phyloP scores from a whole-genome alignment of 208 protist species.

The Trypanosoma boissoni region DNA sequence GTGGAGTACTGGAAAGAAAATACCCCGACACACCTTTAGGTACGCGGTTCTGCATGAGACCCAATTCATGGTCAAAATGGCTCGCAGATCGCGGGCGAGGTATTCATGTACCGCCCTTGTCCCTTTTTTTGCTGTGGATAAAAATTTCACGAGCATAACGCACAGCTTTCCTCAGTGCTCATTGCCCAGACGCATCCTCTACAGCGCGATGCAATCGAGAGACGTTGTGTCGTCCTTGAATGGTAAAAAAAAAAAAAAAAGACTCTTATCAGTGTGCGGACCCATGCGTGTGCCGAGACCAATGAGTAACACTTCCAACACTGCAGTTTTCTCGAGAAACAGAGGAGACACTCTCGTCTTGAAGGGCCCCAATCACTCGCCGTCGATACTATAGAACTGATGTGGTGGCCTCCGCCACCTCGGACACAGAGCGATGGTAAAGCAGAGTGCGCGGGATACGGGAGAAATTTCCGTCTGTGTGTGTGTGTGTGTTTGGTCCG shows the following conservation, averaged over 20 bases:
- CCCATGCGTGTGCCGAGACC: conserved; percentile 94
- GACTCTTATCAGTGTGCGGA: conserved; percentile 78
- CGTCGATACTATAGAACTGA: too few relatives aligned
- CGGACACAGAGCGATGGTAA: conserved; percentile 40
- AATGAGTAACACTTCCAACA: conserved; percentile 98
- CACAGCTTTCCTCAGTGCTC: conserved; percentile 84
- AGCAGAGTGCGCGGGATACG: conserved; percentile 42
- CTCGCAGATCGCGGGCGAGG: conserved; percentile 49
- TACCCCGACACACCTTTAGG: conserved; percentile 75
- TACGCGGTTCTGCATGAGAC: conserved; percentile 86
- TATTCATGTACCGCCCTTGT: conserved; percentile 73
- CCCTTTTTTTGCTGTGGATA: conserved; percentile 96
- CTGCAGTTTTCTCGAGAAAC: conserved; percentile 86
- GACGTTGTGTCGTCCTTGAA: conserved; percentile 95
- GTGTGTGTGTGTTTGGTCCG: conserved; percentile 58
- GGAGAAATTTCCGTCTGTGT: conserved; percentile 62
- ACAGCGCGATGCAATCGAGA: conserved; percentile 96
- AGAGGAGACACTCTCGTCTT: conserved; percentile 16
- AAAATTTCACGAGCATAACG: conserved; percentile 99
- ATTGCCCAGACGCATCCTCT: conserved; percentile 92
- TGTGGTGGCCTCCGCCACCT: too few relatives aligned
- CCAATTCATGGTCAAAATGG: conserved; percentile 53
- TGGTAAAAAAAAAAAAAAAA: too few relatives aligned
- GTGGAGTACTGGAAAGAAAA: conserved; percentile 68
- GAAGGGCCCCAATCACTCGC: too few relatives aligned